phyloP scores from a whole-genome alignment of 148 eudicot species.

The Limonium bicolor region DNA sequence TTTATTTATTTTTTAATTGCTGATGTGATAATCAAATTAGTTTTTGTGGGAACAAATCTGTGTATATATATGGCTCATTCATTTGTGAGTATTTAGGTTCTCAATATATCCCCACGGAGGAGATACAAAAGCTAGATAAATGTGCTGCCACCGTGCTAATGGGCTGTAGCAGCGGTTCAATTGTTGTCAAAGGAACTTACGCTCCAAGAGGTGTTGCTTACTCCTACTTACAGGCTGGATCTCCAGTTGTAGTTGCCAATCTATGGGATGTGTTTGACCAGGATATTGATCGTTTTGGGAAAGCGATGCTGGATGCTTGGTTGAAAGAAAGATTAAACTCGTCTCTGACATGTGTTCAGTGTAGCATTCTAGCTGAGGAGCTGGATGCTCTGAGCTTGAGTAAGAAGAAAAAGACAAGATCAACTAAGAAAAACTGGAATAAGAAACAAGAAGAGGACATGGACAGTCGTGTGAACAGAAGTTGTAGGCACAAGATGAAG shows the following conservation, averaged over 20 bases:
- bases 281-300: conserved; percentile 89
- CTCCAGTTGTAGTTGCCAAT: conserved; percentile 83
- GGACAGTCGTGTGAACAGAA: conserved; percentile 2
- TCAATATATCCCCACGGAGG: conserved; percentile 58
- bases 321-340: conserved; percentile 49
- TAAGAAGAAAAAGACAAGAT: conserved; percentile 22
- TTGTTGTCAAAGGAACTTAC: conserved; percentile 40
- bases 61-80: no score
- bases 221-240: conserved; percentile 65
- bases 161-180: conserved; percentile 88
- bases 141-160: conserved; percentile 77
- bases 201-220: conserved; percentile 69
- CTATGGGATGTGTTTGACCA: conserved; percentile 93
- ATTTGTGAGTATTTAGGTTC: conserved; percentile 54
- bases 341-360: conserved; percentile 33
- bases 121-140: conserved; percentile 50
- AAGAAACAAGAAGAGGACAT: conserved; percentile 16
- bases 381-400: conserved; percentile 28
- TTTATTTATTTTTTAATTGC: neutral
- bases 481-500: conserved; percentile 49
- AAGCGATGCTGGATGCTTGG: conserved; percentile 61
- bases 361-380: conserved; percentile 38
- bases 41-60: no score
- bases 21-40: no score
- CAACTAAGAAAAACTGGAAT: conserved; percentile 23